Evolutionary conservation across 305 asterid species (phyloP), one percentile per base, ranked within the genome.

Genomic region (Rubia peregrina): DNA sequence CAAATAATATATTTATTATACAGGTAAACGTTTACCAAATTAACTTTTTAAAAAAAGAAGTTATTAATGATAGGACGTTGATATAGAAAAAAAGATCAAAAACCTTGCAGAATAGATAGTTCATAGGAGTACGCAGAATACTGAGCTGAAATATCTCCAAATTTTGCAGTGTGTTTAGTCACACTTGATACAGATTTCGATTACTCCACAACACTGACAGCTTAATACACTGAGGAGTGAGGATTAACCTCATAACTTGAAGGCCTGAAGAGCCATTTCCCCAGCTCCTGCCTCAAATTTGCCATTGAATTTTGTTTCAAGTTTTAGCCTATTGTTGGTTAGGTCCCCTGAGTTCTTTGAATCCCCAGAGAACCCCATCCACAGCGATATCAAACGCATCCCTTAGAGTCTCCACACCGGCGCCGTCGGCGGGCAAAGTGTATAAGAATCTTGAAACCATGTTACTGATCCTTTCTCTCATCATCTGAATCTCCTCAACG

Each of bases 321-420:
- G 68, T 6, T 19, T 65, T n/a, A 2, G 53, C 9, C 14, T 38
- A 69, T 38, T 38, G 40, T 38, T 69, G 65, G 40, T 42, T 7
- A 3, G 21, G 26, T 48, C 42, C 43, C 36, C 56, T 22, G 17
- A 9, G 46, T 10, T n/a, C 69, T 40, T 17, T 62, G 56, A 87
- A 79, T 83, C 87, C 82, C 82, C 83, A 87, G 71, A 89, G 57
- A 71, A 86, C 89, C 42, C 85, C 90, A 67, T 87, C 91, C 49
- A 89, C 77, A 42, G 96, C 91, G 61, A 84, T 67, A 60, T 87
- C 92, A 72, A 89, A 87, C 19, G 89, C 94, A 80, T 90, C 96
- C 75, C 80, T 80, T 42, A 84, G 73, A 46, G 76, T 72, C 77
- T 77, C 81, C 0, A 73, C 48, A 4, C 84, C 89, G 21, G 76